These are phyloP conservation scores for Cryptosporidium meleagridis DNA, from an alignment of 169 alveolate species.

Conservation along the genomic window DNA sequence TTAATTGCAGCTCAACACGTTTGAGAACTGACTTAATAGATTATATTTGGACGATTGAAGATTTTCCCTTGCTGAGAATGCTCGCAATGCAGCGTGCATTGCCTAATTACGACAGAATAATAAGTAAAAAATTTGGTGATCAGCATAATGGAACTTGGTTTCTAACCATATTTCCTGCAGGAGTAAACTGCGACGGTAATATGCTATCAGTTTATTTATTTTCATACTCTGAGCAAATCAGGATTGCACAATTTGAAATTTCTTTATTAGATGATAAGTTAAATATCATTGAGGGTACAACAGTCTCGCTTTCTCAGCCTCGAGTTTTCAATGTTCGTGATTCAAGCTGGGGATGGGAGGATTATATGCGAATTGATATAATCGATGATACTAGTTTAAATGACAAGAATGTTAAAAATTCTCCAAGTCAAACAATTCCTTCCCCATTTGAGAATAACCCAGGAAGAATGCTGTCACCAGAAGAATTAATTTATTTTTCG, in stretches of 20 bases:
- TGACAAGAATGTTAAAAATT: not conserved
- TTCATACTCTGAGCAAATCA: constrained; percentile 21
- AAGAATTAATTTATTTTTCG: not conserved
- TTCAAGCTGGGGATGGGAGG: constrained; percentile 76
- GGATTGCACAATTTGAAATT: constrained; percentile 60
- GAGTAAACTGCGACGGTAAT: constrained; percentile 62
- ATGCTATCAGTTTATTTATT: constrained; percentile 40
- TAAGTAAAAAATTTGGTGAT: constrained; percentile 68
- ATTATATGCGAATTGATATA: constrained; percentile 32
- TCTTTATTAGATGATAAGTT: constrained; percentile 34
- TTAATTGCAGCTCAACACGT: constrained; percentile 37
- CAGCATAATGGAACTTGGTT: constrained; percentile 58
- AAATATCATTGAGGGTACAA: constrained; percentile 32
- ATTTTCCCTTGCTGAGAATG: constrained; percentile 57
- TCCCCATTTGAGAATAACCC: constrained; percentile 2
- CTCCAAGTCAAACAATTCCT: constrained; percentile 1
- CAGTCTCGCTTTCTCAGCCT: constrained; percentile 57
- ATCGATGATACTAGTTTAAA: not conserved
- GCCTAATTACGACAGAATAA: constrained; percentile 59
- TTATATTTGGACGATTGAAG: constrained; percentile 66
- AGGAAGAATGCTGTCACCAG: constrained; percentile 5
- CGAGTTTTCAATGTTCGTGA: constrained; percentile 25
- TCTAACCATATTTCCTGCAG: constrained; percentile 66
- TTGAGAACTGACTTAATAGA: constrained; percentile 22
- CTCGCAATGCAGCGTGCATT: constrained; percentile 58